Base-by-base conservation (phyloP, 2,329 filamentous ascomycete species). In the Ceratocystis smalleyi region DNA sequence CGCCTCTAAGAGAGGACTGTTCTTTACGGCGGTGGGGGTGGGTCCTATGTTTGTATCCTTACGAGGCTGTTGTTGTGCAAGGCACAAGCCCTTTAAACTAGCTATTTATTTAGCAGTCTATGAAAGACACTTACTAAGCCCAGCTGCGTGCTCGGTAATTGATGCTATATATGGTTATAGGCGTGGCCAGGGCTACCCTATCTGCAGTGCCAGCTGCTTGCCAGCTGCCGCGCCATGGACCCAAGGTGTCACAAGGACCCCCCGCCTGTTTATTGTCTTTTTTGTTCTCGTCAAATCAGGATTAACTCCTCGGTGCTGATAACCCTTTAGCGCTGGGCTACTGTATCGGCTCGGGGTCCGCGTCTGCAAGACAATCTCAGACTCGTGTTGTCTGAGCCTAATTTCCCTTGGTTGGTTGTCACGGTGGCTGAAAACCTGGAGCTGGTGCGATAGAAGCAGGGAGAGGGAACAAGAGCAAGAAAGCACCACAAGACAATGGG, bases 301-400 rank as follows among this genome's bases (percentile, higher is more conserved):
- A 57, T 57, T 57, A 57, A 35, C 54, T 17, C 30, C 54, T 57
- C 54, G n/a, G 27, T 30, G 27, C 30, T 35, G 27, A 35, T 24
- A 30, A 32, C 54, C 54, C 27, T 57, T 57, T 57, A 57, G 54
- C 54, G 54, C 47, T 57, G 54, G 24, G 22, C 17, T 17, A n/a
- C 30, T 19, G 15, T 57, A 30, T 57, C 24, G 27, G 27, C n/a
- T 35, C 24, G 32, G 54, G 54, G 54, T 8, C 54, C 27, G 17
- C 30, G 19, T 35, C 54, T 57, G 54, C 54, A 57, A 57, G 54
- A 57, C 54, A 57, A 32, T 57, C 30, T 35, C 30, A 57, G 5
- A 30, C 24, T 57, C 54, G 54, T 57, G 54, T 57, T 57, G 54
- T 57, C 54, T 57, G 35, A 57, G 27, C 54, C 54, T 57, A 27